Evolutionary conservation across 1,284 basidiomycete species (phyloP), one percentile per base, ranked within the genome.

Genomic region (Tilletia horrida): DNA sequence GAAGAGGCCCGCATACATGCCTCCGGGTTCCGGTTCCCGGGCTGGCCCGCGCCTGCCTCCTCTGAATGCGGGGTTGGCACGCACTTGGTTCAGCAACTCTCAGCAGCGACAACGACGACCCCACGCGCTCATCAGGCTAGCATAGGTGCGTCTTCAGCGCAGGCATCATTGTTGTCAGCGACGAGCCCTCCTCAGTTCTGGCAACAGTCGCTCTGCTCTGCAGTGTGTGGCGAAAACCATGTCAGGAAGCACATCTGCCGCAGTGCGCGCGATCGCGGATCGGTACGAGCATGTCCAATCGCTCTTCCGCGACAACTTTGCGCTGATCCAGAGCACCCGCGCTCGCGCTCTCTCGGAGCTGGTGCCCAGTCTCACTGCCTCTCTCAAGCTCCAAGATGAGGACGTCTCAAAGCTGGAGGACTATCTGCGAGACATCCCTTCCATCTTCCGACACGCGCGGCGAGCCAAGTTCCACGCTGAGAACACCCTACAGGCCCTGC

Each of bases 371-470:
- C 61, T 62, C 23, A 45, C 35, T 21, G 40, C 61, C 40, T 44
- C 42, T 7, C 43, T 44, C 40, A 44, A 43, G 61, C 61, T 62
- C 8, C 11, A 14, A 13, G 61, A 62, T 8, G 61, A 62, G 13
- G 40, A 27, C 16, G 43, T 62, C 16, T 11, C 40, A 23, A 43
- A 45, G 61, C 27, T 52, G 4, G 44, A 50, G 29, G 23, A 52
- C 2, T 50, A 31, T n/a, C 45, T 47, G 27, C 61, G 67, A 23
- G 73, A 75, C 62, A 62, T 62, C 55, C 73, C 71, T 40, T 73
- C 75, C 40, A 63, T 79, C 21, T 81, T 79, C 52, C 72, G 76
- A 43, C 78, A 77, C 69, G 73, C 69, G 21, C 55, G 75, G 11
- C 66, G 78, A 2, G 57, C 74, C 27, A 63, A 74, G 21, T 81